These are phyloP conservation scores for Tolypocladium amazonense DNA, from an alignment of 2,329 filamentous ascomycete species.

Conservation along the genomic window DNA sequence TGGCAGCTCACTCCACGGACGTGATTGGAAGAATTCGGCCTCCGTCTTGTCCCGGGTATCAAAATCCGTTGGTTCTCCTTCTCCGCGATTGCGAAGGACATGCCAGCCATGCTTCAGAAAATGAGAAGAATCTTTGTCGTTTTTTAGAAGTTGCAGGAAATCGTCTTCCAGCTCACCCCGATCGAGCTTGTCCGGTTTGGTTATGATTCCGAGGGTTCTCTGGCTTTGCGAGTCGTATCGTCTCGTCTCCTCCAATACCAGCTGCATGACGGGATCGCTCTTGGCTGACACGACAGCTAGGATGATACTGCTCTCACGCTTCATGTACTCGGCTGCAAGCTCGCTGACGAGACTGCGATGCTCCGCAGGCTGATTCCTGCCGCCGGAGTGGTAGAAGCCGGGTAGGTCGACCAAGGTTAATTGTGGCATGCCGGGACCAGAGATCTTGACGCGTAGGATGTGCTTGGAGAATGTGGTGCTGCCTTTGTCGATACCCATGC, in stretches of 20 bases:
- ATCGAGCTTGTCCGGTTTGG: conserved; percentile 36
- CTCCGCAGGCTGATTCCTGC: conserved; percentile 29
- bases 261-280: conserved; percentile 46
- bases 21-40: conserved; percentile 29
- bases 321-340: conserved; percentile 46
- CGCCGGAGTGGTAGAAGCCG: conserved; percentile 40
- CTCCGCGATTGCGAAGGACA: conserved; percentile 33
- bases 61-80: conserved; percentile 13
- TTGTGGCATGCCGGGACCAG: conserved; percentile 35
- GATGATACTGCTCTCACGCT: conserved; percentile 44
- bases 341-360: conserved; percentile 32
- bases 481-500: conserved; percentile 36
- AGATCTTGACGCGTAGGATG: conserved; percentile 35
- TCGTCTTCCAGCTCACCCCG: conserved; percentile 21
- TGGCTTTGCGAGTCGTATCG: conserved; percentile 10
- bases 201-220: conserved; percentile 45
- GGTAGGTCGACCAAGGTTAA: conserved; percentile 51
- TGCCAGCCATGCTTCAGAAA: conserved; percentile 36
- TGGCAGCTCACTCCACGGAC: conserved; percentile 24
- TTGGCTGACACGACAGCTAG: conserved; percentile 46
- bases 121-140: conserved; percentile 32
- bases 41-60: conserved; percentile 24
- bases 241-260: conserved; percentile 35
- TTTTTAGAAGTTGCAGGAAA: conserved; percentile 31
- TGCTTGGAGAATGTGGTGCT: conserved; percentile 31